Base-by-base conservation (phyloP, 139 green algal genomes). In the Pedinophyceae sp. region DNA sequence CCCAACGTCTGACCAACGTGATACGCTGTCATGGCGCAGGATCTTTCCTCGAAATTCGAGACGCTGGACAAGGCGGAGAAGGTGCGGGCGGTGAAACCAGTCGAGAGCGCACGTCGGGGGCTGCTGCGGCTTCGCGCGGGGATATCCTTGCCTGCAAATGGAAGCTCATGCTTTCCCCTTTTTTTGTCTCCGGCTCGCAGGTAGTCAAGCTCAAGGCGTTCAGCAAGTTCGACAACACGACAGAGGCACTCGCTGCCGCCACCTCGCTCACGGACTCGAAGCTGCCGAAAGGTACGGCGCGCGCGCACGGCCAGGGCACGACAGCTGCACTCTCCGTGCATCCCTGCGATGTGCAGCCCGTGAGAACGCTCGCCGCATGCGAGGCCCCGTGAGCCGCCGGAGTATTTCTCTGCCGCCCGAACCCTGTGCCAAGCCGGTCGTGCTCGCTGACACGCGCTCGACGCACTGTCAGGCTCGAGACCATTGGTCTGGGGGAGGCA, bases 121-220 rank as follows among this genome's bases (percentile, higher is more conserved):
- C 5, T 53, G 34, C 13, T 4, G 23, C 19, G 20, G 22, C 18
- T 58, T 29, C 54, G 52, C 38, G 24, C 29, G 30, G 3, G 34
- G 34, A 2, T 24, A 18, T 50, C 29, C 26, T 10, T 15, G 30
- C 18, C 26, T 61, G 3, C 7, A 59, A 43, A 27, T 17, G 24
- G 7, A 5, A 23, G 27, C 43, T 27, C 28, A 61, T 61, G 30
- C 43, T 54, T 17, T 43, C 53, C 23, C 17, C 41, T 58, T 24
- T 38, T 47, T n/a, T 7, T 59, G 16, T 59, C 25, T n/a, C n/a
- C n/a, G n/a, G 10, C 34, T 13, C 34, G 48, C 74, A 93, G 88
- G 26, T 92, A 10, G 87, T 96, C 16, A 95, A 98, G 80, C 74
- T 99, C 6, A 96, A 97, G 68, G 77, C 82, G 3, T 98, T 98